Evolutionary conservation across 225 moss, liverwort and hornwort species (phyloP).

Genomic region (Sphagnum contortum): DNA sequence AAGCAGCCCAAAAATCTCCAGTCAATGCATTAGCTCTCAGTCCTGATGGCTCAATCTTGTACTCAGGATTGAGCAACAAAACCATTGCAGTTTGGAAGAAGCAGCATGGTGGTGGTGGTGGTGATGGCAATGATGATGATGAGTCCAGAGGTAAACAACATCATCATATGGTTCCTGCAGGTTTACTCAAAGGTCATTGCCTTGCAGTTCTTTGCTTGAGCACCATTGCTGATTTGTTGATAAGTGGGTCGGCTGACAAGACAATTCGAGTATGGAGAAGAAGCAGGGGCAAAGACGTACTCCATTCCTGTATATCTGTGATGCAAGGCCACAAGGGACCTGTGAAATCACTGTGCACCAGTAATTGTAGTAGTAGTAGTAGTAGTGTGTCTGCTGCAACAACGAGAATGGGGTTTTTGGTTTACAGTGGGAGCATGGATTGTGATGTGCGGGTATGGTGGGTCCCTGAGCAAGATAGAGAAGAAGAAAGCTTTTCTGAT

Average conservation of each 20-base stretch:
- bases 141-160: not conserved
- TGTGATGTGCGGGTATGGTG: conserved; percentile 38
- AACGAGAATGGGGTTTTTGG: conserved; percentile 19
- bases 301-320: conserved; percentile 16
- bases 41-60: conserved; percentile 16
- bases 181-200: conserved; percentile 28
- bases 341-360: conserved; percentile 24
- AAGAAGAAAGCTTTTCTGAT: conserved; percentile 1
- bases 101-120: not conserved
- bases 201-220: conserved; percentile 21
- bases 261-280: conserved; percentile 36
- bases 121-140: not conserved
- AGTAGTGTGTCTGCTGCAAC: conserved; percentile 4
- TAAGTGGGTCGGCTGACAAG: conserved; percentile 45
- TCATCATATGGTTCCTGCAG: conserved; percentile 11
- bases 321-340: conserved; percentile 34
- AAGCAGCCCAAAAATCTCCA: conserved; percentile 15
- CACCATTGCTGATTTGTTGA: conserved; percentile 18
- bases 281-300: not conserved
- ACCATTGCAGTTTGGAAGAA: conserved; percentile 23
- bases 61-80: conserved; percentile 38
- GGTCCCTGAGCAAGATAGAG: conserved; percentile 26
- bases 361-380: no score
- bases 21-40: conserved; percentile 45
- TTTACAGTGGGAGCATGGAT: conserved; percentile 45